phyloP scores from a whole-genome alignment of 1,284 basidiomycete species.

The Apiotrichum sp. region DNA sequence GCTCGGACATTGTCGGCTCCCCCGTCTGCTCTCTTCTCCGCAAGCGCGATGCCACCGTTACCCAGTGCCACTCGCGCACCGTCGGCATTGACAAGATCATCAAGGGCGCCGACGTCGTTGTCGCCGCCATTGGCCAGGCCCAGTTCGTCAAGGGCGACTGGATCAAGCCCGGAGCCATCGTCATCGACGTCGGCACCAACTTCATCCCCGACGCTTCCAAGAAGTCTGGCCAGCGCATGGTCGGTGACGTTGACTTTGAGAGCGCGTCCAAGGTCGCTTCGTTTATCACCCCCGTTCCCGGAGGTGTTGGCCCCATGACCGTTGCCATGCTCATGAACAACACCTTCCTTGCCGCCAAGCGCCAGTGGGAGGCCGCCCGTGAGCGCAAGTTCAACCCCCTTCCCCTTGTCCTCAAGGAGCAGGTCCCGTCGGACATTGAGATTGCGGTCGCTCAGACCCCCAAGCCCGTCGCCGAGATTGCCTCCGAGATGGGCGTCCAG shows the following conservation, averaged over 20 bases:
- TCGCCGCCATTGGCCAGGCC: slow-evolving; percentile 88
- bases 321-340: slow-evolving; percentile 98
- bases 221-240: slow-evolving; percentile 91
- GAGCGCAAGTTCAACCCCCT: slow-evolving; percentile 67
- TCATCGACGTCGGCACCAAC: slow-evolving; percentile 97
- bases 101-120: slow-evolving; percentile 80
- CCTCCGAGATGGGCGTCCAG: slow-evolving; percentile 80
- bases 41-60: slow-evolving; percentile 89
- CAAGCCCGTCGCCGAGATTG: slow-evolving; percentile 78
- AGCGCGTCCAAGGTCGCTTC: slow-evolving; percentile 72
- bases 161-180: slow-evolving; percentile 89
- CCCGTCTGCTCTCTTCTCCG: slow-evolving; percentile 88
- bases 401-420: slow-evolving; percentile 66
- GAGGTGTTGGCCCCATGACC: slow-evolving; percentile 98
- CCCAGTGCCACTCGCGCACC: slow-evolving; percentile 92
- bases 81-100: slow-evolving; percentile 74
- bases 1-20: slow-evolving; percentile 96
- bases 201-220: slow-evolving; percentile 85
- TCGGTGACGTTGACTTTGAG: slow-evolving; percentile 89
- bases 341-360: slow-evolving; percentile 77
- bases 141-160: slow-evolving; percentile 88
- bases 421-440: slow-evolving; percentile 91
- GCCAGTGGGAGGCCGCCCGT: slow-evolving; percentile 64
- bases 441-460: slow-evolving; percentile 94
- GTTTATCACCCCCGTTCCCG: slow-evolving; percentile 93